Base-by-base conservation (phyloP, 176 grass and related monocot species). In the Puya raimondii region DNA sequence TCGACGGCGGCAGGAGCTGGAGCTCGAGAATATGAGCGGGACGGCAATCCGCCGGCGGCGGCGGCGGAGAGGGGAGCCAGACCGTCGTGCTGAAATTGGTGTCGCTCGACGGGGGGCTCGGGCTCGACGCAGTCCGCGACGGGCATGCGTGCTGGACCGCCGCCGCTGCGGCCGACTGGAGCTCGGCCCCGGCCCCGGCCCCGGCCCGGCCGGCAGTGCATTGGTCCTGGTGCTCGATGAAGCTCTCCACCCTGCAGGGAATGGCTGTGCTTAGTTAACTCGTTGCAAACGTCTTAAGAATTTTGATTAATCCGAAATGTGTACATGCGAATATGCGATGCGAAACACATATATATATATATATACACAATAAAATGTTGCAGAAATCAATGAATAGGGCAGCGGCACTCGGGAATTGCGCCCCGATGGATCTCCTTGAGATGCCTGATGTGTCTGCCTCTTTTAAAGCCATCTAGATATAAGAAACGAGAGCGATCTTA, bases 221-320 rank as follows among this genome's bases (percentile, higher is more conserved):
- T 48, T 51, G 20, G 11, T 77, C 74, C 50, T 77, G 74, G 29
- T 77, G 74, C 74, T 77, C 74, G 8, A 77, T 77, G 65, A 77
- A 77, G 53, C 74, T 77, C 65, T 77, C 74, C 29, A 77, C 74
- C 18, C 74, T 77, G 65, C n/a, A 11, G n/a, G 1, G 2, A 29
- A 29, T 29, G 27, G 27, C 27, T 29, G 27, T 29, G 3, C 27
- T 29, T n/a, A n/a, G n/a, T n/a, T n/a, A n/a, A 42, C 33, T 42
- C 5, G 29, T 6, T 33, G 33, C 33, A 42, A 42, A 42, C 33
- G 33, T 42, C 6, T 4, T 42, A 42, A 42, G 33, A 26, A 26
- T 26, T 26, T 26, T 26, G 25, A 26, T 26, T 26, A 26, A 26
- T 26, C 25, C 25, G 25, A 26, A 26, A 26, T 26, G 25, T 2